phyloP scores from a whole-genome alignment of 177 flowering plant species.

The Vitis hybrid region DNA sequence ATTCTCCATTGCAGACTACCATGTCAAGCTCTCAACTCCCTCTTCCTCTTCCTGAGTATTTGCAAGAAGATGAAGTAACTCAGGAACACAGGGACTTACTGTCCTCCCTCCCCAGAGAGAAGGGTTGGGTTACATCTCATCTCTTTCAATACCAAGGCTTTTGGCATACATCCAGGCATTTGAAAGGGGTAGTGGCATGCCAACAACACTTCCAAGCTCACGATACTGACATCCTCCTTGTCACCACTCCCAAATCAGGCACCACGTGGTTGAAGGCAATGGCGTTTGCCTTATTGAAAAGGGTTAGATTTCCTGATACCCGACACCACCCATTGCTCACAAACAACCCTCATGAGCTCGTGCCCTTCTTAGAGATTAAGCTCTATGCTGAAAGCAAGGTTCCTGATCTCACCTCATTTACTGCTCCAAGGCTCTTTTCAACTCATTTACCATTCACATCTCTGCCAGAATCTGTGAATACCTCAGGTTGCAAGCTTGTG shows the following conservation, averaged over 20 bases:
- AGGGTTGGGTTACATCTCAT: conserved; percentile 18
- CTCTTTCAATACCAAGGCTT: conserved; percentile 42
- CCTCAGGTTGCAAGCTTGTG: conserved; percentile 31
- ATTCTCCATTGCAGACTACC: no score
- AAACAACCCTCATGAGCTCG: conserved; percentile 33
- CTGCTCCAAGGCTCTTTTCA: conserved; percentile 32
- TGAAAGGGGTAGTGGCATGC: conserved; percentile 23
- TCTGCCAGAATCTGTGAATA: conserved; percentile 24
- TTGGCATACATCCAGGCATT: conserved; percentile 25
- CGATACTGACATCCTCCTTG: conserved; percentile 33
- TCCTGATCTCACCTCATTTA: conserved; percentile 20
- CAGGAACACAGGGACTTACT: conserved; percentile 23
- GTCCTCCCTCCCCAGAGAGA: conserved; percentile 26
- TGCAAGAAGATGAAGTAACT: conserved; percentile 19
- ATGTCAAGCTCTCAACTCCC: conserved; percentile 4
- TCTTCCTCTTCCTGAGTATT: conserved; percentile 3
- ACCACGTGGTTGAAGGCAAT: conserved; percentile 47
- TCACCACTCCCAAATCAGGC: conserved; percentile 40
- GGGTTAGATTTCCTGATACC: neutral
- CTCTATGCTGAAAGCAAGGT: conserved; percentile 7
- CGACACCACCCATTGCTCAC: conserved; percentile 31
- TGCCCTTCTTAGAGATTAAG: conserved; percentile 30
- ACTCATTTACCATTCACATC: conserved; percentile 36
- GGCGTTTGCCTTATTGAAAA: conserved; percentile 18
- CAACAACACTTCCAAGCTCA: conserved; percentile 34